Evolutionary conservation across 2,329 filamentous ascomycete genomes (phyloP), one percentile per base, ranked within the genome.

Genomic region (Pseudodiploospora longispora): DNA sequence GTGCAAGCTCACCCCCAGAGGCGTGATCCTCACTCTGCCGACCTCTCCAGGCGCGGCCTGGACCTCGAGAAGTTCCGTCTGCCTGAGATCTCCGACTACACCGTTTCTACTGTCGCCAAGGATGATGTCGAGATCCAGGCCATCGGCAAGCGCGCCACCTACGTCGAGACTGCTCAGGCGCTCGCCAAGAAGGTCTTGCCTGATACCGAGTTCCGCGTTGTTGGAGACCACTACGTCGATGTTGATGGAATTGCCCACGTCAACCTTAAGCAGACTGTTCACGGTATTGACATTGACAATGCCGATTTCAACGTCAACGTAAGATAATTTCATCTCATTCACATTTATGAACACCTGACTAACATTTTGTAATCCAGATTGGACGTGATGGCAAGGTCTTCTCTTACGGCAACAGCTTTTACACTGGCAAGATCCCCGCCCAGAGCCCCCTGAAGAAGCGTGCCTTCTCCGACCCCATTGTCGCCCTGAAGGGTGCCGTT

Each of bases 231-330:
- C 52, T 80, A 80, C 40, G 63, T 74, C 8, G 69, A 76, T n/a
- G 58, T 53, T 38, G 78, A 77, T 43, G 75, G 76, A 6, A 64
- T 81, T 47, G 67, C 66, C 1, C 77, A 81, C 52, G 74, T 79
- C 50, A 69, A 78, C 57, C 77, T 80, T 55, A 76, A 74, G 59
- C 78, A 81, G 60, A 80, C 75, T 0, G 62, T 66, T 6, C 72
- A 79, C 43, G 76, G 71, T 1, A 56, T 80, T 27, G 77, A 80
- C 48, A 71, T 82, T 47, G 77, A 80, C 52, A 80, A 80, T 52
- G 74, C 72, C 1, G 74, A 78, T 54, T 77, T 79, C 53, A 78
- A 79, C 41, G 73, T 80, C 39, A 80, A 80, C 49, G 74, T 79
- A 52, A 62, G 74, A 64, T 5, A 9, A 28, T 27, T 10, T 6